These are phyloP conservation scores for Paramyrothecium roridum DNA, from an alignment of 2,329 filamentous ascomycete genomes.

Conservation along the genomic window DNA sequence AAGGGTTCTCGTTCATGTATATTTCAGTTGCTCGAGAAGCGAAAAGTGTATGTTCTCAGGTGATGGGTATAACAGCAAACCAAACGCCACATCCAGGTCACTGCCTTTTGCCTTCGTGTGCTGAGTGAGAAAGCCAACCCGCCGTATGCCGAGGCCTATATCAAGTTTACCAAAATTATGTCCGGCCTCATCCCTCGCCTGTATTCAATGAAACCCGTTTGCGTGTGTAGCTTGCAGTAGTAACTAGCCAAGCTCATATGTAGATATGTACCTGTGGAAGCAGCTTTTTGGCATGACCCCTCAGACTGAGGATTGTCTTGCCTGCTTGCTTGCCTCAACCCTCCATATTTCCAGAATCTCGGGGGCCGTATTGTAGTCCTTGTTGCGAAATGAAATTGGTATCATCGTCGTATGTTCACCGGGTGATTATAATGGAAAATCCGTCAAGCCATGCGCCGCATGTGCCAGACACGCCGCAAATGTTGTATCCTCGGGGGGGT, in stretches of 20 bases:
- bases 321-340: not conserved
- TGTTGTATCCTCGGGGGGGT: constrained; percentile 81
- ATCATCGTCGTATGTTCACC: constrained; percentile 17
- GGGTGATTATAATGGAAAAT: constrained; percentile 69
- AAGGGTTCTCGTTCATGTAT: not conserved
- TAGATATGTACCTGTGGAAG: not conserved
- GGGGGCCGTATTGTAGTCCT: constrained; percentile 9
- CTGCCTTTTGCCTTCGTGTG: not conserved
- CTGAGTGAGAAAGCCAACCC: no score
- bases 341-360: constrained; percentile 3
- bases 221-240: no score
- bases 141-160: no score
- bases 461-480: constrained; percentile 84
- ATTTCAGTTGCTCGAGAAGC: not conserved
- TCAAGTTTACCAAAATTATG: not conserved
- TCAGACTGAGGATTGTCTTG: not conserved
- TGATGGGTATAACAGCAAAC: constrained; percentile 6
- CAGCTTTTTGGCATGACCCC: not conserved
- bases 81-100: constrained; percentile 14
- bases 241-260: no score
- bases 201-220: no score
- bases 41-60: not conserved
- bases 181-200: not conserved
- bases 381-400: not conserved
- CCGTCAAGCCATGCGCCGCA: constrained; percentile 80